These are phyloP conservation scores for Stereocaulon alpinum DNA, from an alignment of 495 filamentous ascomycete species.

Conservation along the genomic window DNA sequence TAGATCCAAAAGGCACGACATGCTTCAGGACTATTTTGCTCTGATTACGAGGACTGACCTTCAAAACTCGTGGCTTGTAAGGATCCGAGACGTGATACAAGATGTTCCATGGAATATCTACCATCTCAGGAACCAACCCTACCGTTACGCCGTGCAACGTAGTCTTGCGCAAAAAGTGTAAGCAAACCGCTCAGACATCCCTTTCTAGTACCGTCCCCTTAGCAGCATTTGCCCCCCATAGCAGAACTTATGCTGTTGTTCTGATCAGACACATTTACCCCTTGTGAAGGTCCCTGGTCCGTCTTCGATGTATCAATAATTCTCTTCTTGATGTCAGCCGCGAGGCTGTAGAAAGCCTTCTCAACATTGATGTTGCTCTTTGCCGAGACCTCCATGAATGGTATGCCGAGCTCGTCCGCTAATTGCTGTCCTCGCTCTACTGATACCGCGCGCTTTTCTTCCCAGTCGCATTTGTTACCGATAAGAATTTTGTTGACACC, in stretches of 20 bases:
- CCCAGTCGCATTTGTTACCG: conserved; percentile 99
- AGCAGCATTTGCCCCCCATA: conserved; percentile 79
- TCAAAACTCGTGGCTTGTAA: not conserved
- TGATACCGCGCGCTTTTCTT: conserved; percentile 91
- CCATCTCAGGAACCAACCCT: conserved; percentile 2
- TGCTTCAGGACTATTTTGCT: not conserved
- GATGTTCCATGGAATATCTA: conserved; percentile 11
- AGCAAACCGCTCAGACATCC: not conserved
- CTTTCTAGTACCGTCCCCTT: conserved; percentile 18
- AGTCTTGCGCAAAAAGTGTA: conserved; percentile 3
- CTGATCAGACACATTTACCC: conserved; percentile 63
- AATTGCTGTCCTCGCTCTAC: conserved; percentile 88
- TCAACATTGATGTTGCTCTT: conserved; percentile 99
- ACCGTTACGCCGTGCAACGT: conserved; percentile 11
- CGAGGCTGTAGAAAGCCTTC: conserved; percentile 93
- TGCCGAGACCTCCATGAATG: conserved; percentile 95
- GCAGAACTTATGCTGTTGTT: conserved; percentile 44
- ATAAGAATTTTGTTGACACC: conserved; percentile 99
- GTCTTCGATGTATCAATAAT: conserved; percentile 78
- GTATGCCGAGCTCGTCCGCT: conserved; percentile 92
- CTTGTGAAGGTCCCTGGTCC: conserved; percentile 50
- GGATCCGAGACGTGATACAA: not conserved
- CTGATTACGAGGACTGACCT: not conserved
- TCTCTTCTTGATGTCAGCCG: conserved; percentile 94
- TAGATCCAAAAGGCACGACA: not conserved